Conservation (phyloP, 768 basidiomycete species). For the Tricholoma furcatifolium region DNA sequence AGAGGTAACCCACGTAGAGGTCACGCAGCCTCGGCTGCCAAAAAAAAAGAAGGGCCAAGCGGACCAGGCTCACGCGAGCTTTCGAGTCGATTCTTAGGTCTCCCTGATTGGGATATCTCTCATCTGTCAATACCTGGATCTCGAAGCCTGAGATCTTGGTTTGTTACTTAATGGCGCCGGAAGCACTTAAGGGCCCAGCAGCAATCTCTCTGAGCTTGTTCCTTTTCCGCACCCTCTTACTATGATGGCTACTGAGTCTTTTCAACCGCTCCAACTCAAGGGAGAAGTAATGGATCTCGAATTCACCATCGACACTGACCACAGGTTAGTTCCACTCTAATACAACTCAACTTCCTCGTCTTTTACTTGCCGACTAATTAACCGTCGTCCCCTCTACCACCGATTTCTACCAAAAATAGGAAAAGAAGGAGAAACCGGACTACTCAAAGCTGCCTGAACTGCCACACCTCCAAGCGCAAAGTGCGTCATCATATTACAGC, state of each 20-base stretch:
- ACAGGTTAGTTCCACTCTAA: constrained; percentile 41
- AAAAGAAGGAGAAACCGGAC: constrained; percentile 90
- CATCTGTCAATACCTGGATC: constrained; percentile 44
- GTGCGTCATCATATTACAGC: constrained; percentile 37
- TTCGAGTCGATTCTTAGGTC: constrained; percentile 20
- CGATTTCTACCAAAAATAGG: constrained; percentile 52
- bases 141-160: constrained; percentile 37
- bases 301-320: constrained; percentile 69
- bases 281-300: constrained; percentile 79
- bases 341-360: constrained; percentile 16
- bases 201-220: constrained; percentile 47
- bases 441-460: constrained; percentile 85
- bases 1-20: constrained; percentile 20
- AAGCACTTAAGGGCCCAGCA: constrained; percentile 49
- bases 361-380: constrained; percentile 49
- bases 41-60: constrained; percentile 20
- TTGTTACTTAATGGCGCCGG: constrained; percentile 63
- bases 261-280: constrained; percentile 64
- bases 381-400: constrained; percentile 45
- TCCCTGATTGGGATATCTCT: constrained; percentile 34
- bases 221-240: constrained; percentile 42
- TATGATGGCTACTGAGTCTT: constrained; percentile 57
- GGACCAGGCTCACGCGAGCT: constrained; percentile 19
- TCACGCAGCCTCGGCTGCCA: constrained; percentile 25
- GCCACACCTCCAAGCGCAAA: constrained; percentile 94